phyloP scores from a whole-genome alignment of 108 stramenopile species.

The Pseudonitzschia multistriata region DNA sequence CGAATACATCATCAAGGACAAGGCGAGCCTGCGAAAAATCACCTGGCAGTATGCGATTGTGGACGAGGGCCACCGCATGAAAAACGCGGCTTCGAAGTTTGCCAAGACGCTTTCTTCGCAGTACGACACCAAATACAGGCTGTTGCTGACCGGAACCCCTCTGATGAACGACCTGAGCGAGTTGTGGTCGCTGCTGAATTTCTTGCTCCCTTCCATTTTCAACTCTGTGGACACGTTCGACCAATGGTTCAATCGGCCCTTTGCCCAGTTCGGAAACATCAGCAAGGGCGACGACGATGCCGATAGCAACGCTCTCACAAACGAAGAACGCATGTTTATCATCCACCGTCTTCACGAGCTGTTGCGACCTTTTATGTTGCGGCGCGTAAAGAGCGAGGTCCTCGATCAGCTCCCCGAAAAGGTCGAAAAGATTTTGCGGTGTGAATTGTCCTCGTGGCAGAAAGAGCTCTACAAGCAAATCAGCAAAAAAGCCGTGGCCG shows the following conservation, averaged over 20 bases:
- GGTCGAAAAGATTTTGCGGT: slow-evolving; percentile 87
- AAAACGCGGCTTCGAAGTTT: slow-evolving; percentile 76
- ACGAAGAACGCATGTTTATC: slow-evolving; percentile 90
- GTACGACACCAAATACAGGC: slow-evolving; percentile 52
- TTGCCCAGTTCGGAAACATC: slow-evolving; percentile 67
- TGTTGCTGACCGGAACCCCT: slow-evolving; percentile 90
- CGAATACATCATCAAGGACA: slow-evolving; percentile 91
- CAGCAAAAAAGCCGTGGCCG: slow-evolving; percentile 62
- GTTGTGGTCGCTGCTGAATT: slow-evolving; percentile 71
- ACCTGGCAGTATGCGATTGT: slow-evolving; percentile 91
- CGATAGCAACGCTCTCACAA: slow-evolving; percentile 54
- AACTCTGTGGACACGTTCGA: slow-evolving; percentile 78
- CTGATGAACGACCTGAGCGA: slow-evolving; percentile 77
- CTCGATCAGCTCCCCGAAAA: slow-evolving; percentile 88
- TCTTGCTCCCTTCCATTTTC: slow-evolving; percentile 65
- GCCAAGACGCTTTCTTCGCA: slow-evolving; percentile 62
- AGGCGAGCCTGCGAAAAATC: slow-evolving; percentile 73
- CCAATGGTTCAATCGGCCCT: slow-evolving; percentile 91
- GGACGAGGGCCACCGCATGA: slow-evolving; percentile 91
- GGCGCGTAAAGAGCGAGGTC: slow-evolving; percentile 86
- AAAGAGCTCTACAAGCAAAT: slow-evolving; percentile 87
- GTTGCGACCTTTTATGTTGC: slow-evolving; percentile 90
- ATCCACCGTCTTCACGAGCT: slow-evolving; percentile 91
- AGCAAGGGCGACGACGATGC: slow-evolving; percentile 30
- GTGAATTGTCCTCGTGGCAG: slow-evolving; percentile 84